Conservation (phyloP, 805 yeast species). For the Tetrapisispora namnaoensis region DNA sequence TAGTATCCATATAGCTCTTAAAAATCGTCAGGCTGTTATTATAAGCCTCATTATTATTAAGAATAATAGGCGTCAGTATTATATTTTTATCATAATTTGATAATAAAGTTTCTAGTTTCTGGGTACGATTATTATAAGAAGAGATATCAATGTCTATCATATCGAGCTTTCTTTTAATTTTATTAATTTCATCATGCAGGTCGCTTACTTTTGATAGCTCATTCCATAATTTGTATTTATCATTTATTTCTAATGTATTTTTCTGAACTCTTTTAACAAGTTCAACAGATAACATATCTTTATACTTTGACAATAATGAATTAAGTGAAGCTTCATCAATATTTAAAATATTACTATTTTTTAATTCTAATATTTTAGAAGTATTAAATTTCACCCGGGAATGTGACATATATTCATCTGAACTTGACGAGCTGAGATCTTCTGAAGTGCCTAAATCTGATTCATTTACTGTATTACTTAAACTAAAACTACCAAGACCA, state of each 20-base stretch:
- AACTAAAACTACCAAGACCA: conserved; percentile 56
- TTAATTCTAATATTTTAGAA: not conserved
- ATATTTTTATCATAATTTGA: not conserved
- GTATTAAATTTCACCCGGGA: conserved; percentile 7
- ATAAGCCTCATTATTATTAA: not conserved
- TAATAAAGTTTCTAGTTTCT: not conserved
- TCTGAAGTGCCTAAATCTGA: not conserved
- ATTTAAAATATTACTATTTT: not conserved
- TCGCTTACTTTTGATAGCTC: not conserved
- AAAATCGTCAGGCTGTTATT: not conserved
- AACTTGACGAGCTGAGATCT: conserved; percentile 1
- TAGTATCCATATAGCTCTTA: not conserved
- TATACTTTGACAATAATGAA: not conserved
- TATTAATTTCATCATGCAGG: not conserved
- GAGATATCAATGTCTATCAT: not conserved
- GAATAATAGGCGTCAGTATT: not conserved
- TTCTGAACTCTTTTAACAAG: not conserved
- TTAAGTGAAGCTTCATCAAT: not conserved
- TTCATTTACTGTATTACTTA: not conserved
- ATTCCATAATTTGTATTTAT: not conserved
- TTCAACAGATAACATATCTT: not conserved
- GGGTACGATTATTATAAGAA: not conserved
- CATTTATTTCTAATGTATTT: not conserved
- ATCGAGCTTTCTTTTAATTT: not conserved
- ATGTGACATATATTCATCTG: conserved; percentile 11